These are phyloP conservation scores for Carallia brachiata DNA, from an alignment of 345 rosid genomes.

Conservation along the genomic window DNA sequence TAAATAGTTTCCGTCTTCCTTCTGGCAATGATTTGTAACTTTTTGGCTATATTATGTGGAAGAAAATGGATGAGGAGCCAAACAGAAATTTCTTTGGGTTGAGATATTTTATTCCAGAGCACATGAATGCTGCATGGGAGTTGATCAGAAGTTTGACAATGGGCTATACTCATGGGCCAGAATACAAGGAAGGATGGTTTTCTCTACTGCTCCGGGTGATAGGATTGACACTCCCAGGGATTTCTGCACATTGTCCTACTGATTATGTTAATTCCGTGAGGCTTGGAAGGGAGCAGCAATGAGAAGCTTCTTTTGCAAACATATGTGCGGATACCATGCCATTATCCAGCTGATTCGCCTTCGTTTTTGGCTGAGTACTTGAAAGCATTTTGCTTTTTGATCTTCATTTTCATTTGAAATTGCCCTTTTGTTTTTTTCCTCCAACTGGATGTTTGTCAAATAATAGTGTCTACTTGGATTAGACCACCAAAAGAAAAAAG, in stretches of 20 bases:
- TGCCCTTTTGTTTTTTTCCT: no score
- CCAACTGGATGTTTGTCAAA: no score
- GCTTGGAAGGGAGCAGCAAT: conserved; percentile 48
- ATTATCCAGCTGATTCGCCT: neutral
- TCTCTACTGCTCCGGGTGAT: conserved; percentile 44
- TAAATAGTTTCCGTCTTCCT: neutral
- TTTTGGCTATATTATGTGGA: conserved; percentile 23
- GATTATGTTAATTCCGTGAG: conserved; percentile 77
- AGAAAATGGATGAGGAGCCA: conserved; percentile 74
- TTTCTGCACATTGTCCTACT: conserved; percentile 59
- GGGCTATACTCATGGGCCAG: conserved; percentile 57
- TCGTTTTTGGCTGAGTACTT: no score
- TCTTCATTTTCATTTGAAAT: no score
- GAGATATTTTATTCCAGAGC: conserved; percentile 30
- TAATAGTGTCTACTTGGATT: no score
- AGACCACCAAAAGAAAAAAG: no score
- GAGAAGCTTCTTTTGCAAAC: neutral
- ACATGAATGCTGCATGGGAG: conserved; percentile 75
- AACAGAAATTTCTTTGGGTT: conserved; percentile 56
- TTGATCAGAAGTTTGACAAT: conserved; percentile 55
- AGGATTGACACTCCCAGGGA: conserved; percentile 64
- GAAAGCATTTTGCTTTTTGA: no score
- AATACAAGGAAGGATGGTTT: conserved; percentile 74
- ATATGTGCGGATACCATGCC: neutral
- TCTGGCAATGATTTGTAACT: neutral